Conservation (phyloP, 2,329 filamentous ascomycete genomes). For the Westerdykella aurantiaca region DNA sequence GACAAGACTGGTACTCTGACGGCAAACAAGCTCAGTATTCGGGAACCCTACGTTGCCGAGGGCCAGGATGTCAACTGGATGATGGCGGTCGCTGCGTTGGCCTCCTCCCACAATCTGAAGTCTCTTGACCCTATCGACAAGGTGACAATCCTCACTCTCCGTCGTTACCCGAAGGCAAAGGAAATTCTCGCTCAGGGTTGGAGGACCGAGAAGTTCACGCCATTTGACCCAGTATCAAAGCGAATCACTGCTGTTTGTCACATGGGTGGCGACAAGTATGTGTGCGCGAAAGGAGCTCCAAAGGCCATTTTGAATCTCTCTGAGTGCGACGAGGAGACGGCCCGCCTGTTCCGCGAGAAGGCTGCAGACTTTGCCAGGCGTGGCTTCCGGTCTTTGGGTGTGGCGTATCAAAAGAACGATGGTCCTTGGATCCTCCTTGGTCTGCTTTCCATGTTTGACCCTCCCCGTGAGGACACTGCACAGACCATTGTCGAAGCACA, state of each 20-base stretch:
- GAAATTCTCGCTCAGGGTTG: constrained; percentile 70
- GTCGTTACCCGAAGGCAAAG: constrained; percentile 69
- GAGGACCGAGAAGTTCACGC: constrained; percentile 71
- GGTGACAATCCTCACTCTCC: constrained; percentile 69
- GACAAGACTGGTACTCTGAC: constrained; percentile 77
- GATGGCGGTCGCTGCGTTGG: constrained; percentile 73
- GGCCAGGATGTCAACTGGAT: constrained; percentile 77
- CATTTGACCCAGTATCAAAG: constrained; percentile 75
- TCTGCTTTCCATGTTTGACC: constrained; percentile 76
- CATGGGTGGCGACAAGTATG: constrained; percentile 64
- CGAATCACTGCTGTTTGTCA: constrained; percentile 66
- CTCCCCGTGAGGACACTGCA: constrained; percentile 71
- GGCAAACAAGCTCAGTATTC: constrained; percentile 68
- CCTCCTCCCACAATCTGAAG: constrained; percentile 73
- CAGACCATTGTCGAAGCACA: constrained; percentile 73
- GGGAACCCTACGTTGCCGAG: constrained; percentile 70
- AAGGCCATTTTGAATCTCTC: constrained; percentile 67
- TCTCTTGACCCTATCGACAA: constrained; percentile 75
- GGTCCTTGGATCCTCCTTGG: constrained; percentile 68
- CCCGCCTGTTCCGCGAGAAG: constrained; percentile 64
- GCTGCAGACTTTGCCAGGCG: constrained; percentile 69
- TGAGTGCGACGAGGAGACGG: constrained; percentile 60
- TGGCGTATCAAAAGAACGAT: constrained; percentile 71
- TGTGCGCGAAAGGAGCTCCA: constrained; percentile 71
- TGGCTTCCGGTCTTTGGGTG: constrained; percentile 75